Base-by-base conservation (phyloP, 768 basidiomycete species). In the Mycena venus region DNA sequence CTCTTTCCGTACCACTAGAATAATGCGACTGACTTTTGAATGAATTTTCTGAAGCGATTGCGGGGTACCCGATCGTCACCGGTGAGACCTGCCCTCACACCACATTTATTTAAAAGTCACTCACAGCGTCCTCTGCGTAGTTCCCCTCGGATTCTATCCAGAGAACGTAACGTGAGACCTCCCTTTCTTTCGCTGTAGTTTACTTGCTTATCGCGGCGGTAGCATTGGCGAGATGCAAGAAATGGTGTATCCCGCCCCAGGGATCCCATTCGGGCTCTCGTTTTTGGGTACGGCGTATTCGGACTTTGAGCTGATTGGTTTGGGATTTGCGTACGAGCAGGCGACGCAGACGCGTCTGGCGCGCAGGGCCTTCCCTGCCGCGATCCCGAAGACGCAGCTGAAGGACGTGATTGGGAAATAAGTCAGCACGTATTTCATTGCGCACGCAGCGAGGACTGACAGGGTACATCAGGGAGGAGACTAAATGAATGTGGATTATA, bases 311-410 rank as follows among this genome's bases (percentile, higher is more conserved):
- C 84, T 93, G 61, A 87, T 93, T 68, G 85, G 88, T 0, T 87
- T 90, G 70, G 92, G 86, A 2, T 92, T 88, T 81, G 91, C 91
- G 4, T 93, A 91, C 76, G 92, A 93, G 79, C 92, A 92, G 80
- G 86, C 84, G 73, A 93, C 92, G 5, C 83, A 89, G 68, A 88
- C 87, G 1, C 80, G 91, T 21, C 78, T 91, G 60, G 79, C 81
- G 59, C 83, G 88, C 72, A 85, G 80, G 78, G 91, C 91, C 6
- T 90, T 85, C 74, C 61, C 85, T 10, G 89, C 83, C 15, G 91
- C 91, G 7, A 87, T 92, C 31, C 91, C 90, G 4, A 88, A 82
- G 79, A 91, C 90, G 19, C 91, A 86, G 70, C 70, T 86, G 59
- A 78, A 75, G 61, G 85, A 86, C 53, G 70, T 86, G 12, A 75